Evolutionary conservation across 2,329 filamentous ascomycete species (phyloP).

Genomic region (Fusarium sarcochroum): DNA sequence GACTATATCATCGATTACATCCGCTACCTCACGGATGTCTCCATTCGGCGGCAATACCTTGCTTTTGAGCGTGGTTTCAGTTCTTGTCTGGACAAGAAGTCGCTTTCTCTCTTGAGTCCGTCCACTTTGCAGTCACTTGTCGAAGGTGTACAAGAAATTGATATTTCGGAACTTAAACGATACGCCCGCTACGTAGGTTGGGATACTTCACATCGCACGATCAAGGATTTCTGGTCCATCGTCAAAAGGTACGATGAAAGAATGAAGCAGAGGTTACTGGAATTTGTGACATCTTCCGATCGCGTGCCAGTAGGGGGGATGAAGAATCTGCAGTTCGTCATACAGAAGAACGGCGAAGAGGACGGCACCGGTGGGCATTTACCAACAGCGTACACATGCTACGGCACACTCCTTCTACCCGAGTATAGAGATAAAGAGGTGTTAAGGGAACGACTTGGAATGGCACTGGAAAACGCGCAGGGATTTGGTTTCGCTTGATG

Average conservation of each 20-base stretch:
- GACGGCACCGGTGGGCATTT: conserved; percentile 69
- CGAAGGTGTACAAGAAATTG: conserved; percentile 86
- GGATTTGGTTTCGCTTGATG: conserved; percentile 86
- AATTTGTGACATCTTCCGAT: conserved; percentile 96
- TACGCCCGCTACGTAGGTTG: conserved; percentile 87
- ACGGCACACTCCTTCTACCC: conserved; percentile 87
- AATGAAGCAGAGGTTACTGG: conserved; percentile 82
- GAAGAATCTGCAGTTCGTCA: conserved; percentile 83
- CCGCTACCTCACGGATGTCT: conserved; percentile 83
- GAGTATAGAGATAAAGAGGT: conserved; percentile 81
- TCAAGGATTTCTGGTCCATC: conserved; percentile 88
- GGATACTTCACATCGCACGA: conserved; percentile 75
- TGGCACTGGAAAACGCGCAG: conserved; percentile 89
- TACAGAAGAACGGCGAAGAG: conserved; percentile 82
- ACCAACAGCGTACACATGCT: conserved; percentile 93
- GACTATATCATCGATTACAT: conserved; percentile 89
- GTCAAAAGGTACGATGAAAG: conserved; percentile 76
- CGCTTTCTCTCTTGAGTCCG: conserved; percentile 79
- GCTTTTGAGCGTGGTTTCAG: conserved; percentile 88
- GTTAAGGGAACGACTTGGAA: conserved; percentile 79
- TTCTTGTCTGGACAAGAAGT: conserved; percentile 78
- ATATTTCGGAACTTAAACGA: conserved; percentile 78
- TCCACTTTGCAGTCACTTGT: conserved; percentile 81
- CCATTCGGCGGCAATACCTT: conserved; percentile 80
- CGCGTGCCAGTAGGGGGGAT: conserved; percentile 90